phyloP scores from a whole-genome alignment of 2,329 filamentous ascomycete genomes.

The Colletotrichum horii region DNA sequence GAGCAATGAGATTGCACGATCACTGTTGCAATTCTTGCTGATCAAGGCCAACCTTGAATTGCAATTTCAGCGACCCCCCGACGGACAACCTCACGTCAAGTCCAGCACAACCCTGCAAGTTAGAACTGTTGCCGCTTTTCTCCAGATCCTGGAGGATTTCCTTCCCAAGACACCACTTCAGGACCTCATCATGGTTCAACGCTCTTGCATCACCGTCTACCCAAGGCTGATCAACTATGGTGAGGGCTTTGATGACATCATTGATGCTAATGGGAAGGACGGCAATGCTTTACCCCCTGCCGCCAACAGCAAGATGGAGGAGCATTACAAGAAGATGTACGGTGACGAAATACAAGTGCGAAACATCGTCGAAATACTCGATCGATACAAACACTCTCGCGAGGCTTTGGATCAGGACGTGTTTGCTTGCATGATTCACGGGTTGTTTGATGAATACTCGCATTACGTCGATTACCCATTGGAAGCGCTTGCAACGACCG shows the following conservation, averaged over 20 bases:
- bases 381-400: constrained; percentile 85
- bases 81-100: constrained; percentile 58
- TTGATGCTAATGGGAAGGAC: constrained; percentile 81
- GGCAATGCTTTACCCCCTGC: constrained; percentile 81
- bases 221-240: constrained; percentile 96
- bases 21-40: constrained; percentile 79
- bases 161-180: constrained; percentile 62
- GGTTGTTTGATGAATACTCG: constrained; percentile 94
- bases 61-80: constrained; percentile 72
- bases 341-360: constrained; percentile 86
- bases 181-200: constrained; percentile 81
- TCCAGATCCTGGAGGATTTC: constrained; percentile 80
- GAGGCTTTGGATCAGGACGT: constrained; percentile 89
- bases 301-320: constrained; percentile 92
- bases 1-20: constrained; percentile 69
- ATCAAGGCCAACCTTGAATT: constrained; percentile 86
- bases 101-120: constrained; percentile 80
- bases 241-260: constrained; percentile 88
- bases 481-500: constrained; percentile 94
- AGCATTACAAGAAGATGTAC: constrained; percentile 98
- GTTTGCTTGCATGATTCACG: constrained; percentile 98
- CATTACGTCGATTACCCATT: constrained; percentile 95
- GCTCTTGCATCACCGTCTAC: constrained; percentile 89
- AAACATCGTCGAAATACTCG: constrained; percentile 83
- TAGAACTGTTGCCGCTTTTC: constrained; percentile 81